Conservation (phyloP, 805 yeast species). For the Metschnikowia picachoensis region DNA sequence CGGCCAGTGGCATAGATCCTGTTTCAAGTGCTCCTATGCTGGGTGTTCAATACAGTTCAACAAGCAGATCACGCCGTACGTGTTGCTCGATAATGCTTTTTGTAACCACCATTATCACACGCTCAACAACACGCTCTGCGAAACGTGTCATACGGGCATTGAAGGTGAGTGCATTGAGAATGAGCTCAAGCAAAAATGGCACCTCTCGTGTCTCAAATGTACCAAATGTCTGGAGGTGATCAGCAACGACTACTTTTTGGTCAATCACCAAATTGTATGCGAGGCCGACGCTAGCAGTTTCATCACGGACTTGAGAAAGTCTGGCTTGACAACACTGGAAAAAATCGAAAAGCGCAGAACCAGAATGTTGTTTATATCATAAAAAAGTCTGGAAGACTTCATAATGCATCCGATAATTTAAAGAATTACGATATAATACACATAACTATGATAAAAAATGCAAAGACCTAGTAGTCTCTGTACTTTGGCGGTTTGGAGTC, state of each 20-base stretch:
- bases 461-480: constrained; percentile 1
- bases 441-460: neutral
- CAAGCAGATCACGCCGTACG: constrained; percentile 68
- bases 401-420: neutral
- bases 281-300: constrained; percentile 40
- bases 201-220: constrained; percentile 69
- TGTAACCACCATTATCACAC: constrained; percentile 77
- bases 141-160: constrained; percentile 66
- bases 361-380: constrained; percentile 34
- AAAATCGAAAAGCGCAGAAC: constrained; percentile 44
- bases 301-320: constrained; percentile 20
- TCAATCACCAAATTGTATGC: constrained; percentile 49
- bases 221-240: constrained; percentile 51
- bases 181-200: constrained; percentile 69
- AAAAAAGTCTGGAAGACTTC: neutral
- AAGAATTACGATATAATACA: constrained; percentile 1
- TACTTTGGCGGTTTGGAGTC: constrained; percentile 1
- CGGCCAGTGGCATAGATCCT: constrained; percentile 92
- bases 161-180: constrained; percentile 90
- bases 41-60: constrained; percentile 56
- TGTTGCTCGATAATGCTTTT: constrained; percentile 72
- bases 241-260: constrained; percentile 50
- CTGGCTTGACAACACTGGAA: constrained; percentile 22
- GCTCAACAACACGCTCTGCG: constrained; percentile 72
- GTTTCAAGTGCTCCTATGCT: constrained; percentile 64